Evolutionary conservation across 2,329 filamentous ascomycete genomes (phyloP), one percentile per base, ranked within the genome.

Genomic region (Cladosporium sp.): DNA sequence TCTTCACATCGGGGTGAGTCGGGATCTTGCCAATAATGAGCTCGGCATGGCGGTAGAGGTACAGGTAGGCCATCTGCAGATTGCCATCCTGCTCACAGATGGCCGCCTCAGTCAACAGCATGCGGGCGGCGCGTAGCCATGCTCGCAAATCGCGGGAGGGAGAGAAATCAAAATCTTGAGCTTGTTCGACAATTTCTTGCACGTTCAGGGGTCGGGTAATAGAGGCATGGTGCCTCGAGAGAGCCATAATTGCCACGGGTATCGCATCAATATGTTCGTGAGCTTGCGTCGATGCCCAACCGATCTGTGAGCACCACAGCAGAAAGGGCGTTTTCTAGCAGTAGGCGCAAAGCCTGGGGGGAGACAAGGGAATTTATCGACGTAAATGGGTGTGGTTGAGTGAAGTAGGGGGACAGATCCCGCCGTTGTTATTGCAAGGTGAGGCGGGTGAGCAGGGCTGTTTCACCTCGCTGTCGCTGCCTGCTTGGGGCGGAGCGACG

Each of bases 11-110:
- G 1, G 92, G 90, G 62, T 97, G 93, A 1, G 74, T 78, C 0
- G 81, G 78, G 8, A 98, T 76, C 50, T 86, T 79, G 6, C 89
- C 81, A 28, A 95, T 74, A 19, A 95, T 81, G n/a, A 98, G 82
- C 49, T 85, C 79, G 9, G 89, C 89, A 71, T 95, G 90, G 61
- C 93, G 84, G 67, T 93, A 89, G n/a, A 95, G 81, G 54, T 97
- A 83, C 51, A 96, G 80, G 69, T 95, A 98, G 4, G 92, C 88
- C 65, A 93, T 86, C 62, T 90, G 83, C 58, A 89, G 83, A 70
- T 96, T 91, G 63, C 86, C 85, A 70, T 97, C 92, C 40, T 81
- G 80, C 63, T 93, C 80, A 66, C 95, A 95, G 61, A 92, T 89
- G 48, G 82, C 78, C 16, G 89, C 91, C 88, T 96, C 64, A 10